Base-by-base conservation (phyloP, 225 moss, liverwort and hornwort genomes). In the Pseudoscleropodium purum region DNA sequence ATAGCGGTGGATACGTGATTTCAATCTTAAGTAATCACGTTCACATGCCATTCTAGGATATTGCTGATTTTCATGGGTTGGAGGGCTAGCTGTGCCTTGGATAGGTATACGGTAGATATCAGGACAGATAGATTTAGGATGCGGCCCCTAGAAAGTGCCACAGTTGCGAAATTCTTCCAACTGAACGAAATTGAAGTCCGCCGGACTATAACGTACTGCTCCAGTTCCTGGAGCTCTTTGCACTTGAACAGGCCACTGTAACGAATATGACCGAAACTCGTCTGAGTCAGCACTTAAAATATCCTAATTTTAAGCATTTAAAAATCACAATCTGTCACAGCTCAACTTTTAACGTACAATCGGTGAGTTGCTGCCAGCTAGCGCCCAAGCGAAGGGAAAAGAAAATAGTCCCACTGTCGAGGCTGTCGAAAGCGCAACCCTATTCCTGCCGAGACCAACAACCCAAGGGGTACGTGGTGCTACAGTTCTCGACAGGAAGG, bases 261-360 rank as follows among this genome's bases (percentile, higher is more conserved):
- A 39, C 39, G 27, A 39, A 8, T 11, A 11, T 19, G 9, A 41
- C 20, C 20, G 26, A 7, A 41, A 81, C 30, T 19, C 11, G 8
- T 61, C 23, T 5, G 13, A 61, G 61, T 41, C 18, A 30, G 39
- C 39, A 60, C 39, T 39, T 11, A 4, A 4, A 0, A 30, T 9
- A 41, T 30, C 18, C 30, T 19, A 7, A 30, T 31, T 39, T 81
- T 18, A 18, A 60, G 39, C 81, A 18, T 5, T 62, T 6, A 11
- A 18, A 57, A 15, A n/a, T 26, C 26, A 56, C 33, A 11, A 37
- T 57, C 57, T 17, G 26, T 79, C 1, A 79, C 2, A 57, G 4
- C 9, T 36, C 21, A 3, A 77, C 37, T 20, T 2, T 25, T 5
- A 5, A 9, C 23, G 7, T 0, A 34, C 36, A 13, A 8, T 0